Conservation (phyloP, 495 filamentous ascomycete genomes). For the Cenococcum geophilum region DNA sequence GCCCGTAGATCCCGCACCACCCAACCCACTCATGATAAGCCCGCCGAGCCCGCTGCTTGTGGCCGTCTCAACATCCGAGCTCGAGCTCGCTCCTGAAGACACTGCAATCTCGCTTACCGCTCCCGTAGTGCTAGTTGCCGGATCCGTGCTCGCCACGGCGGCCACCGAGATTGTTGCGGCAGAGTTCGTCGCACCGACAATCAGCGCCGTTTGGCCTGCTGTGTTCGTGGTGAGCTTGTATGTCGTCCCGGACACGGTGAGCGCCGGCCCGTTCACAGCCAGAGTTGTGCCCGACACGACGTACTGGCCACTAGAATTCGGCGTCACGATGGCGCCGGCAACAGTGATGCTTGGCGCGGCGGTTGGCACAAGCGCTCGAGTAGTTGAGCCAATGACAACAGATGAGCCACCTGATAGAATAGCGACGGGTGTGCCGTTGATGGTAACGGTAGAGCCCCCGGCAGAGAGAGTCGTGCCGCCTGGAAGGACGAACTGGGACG, state of each 20-base stretch:
- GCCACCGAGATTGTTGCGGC: too few relatives aligned
- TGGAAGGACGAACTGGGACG: not conserved
- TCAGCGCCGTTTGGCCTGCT: slow-evolving; percentile 10
- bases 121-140: too few relatives aligned
- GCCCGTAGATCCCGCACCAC: too few relatives aligned
- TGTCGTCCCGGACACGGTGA: slow-evolving; percentile 18
- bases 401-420: not conserved
- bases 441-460: slow-evolving; percentile 13
- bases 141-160: too few relatives aligned
- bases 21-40: too few relatives aligned
- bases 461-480: slow-evolving; percentile 8
- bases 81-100: too few relatives aligned
- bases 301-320: not conserved
- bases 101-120: too few relatives aligned
- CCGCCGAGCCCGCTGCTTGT: too few relatives aligned
- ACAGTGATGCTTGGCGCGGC: not conserved
- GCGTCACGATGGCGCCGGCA: not conserved
- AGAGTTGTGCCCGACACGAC: slow-evolving; percentile 4
- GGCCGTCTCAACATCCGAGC: too few relatives aligned
- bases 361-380: not conserved
- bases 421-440: slow-evolving; percentile 10
- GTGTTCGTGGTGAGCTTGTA: slow-evolving; percentile 1
- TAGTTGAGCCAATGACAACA: not conserved
- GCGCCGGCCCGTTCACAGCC: slow-evolving; percentile 9
- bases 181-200: slow-evolving; percentile 9